Conservation (phyloP, 768 basidiomycete genomes). For the Kwoniella shandongensis region DNA sequence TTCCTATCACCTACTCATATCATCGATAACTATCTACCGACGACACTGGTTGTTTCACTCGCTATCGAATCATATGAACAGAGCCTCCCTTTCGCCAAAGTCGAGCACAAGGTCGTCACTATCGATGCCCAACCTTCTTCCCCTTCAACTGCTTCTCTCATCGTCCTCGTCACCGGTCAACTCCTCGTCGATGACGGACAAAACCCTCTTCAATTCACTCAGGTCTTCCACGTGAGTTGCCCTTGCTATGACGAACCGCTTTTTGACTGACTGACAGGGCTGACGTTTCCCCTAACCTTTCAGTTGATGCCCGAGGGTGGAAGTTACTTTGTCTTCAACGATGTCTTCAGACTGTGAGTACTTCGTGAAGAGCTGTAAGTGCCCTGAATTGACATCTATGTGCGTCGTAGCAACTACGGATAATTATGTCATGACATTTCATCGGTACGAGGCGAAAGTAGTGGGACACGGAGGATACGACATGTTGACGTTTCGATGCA, state of each 20-base stretch:
- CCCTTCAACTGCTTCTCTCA: constrained; percentile 59
- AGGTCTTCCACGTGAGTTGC: constrained; percentile 70
- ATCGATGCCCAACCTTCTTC: constrained; percentile 85
- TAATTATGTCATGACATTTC: constrained; percentile 8
- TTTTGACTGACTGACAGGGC: no score
- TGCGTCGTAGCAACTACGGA: constrained; percentile 19
- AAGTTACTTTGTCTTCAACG: constrained; percentile 82
- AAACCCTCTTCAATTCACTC: constrained; percentile 85
- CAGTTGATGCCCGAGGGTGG: constrained; percentile 68
- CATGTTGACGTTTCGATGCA: neutral
- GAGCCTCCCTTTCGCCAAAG: constrained; percentile 76
- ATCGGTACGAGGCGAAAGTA: no score
- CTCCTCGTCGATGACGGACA: constrained; percentile 75
- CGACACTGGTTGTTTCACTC: no score
- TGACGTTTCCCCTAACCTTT: neutral
- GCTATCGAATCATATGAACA: no score
- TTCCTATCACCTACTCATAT: no score
- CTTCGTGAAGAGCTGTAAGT: neutral
- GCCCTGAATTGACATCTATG: neutral
- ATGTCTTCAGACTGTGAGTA: constrained; percentile 72
- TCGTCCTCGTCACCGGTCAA: constrained; percentile 86
- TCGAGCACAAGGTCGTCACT: constrained; percentile 77
- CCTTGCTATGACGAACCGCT: no score
- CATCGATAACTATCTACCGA: no score
- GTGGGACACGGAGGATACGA: no score